Conservation (phyloP, 2,329 filamentous ascomycete species). For the Epichloe glyceriae region DNA sequence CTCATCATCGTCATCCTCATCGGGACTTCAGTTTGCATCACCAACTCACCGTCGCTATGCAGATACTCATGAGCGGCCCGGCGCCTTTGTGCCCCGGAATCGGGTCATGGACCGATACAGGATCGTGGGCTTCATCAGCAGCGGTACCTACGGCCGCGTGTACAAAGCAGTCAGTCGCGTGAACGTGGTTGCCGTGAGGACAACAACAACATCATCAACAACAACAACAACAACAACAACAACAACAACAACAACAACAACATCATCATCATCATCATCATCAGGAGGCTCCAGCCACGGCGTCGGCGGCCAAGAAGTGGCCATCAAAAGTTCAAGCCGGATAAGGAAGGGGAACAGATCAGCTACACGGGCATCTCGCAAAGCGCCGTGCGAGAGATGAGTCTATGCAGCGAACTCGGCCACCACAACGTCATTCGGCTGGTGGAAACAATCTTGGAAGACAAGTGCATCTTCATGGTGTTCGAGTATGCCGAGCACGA, state of each 20-base stretch:
- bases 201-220: not conserved
- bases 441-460: slow-evolving; percentile 91
- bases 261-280: too few species aligned
- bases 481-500: slow-evolving; percentile 99
- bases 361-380: slow-evolving; percentile 97
- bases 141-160: slow-evolving; percentile 92
- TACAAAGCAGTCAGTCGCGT: slow-evolving; percentile 77
- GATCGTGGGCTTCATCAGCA: slow-evolving; percentile 96
- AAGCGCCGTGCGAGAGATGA: slow-evolving; percentile 94
- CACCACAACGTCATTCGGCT: slow-evolving; percentile 84
- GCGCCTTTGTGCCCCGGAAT: slow-evolving; percentile 61
- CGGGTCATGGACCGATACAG: slow-evolving; percentile 88
- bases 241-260: not conserved
- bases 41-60: slow-evolving; percentile 23
- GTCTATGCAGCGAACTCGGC: slow-evolving; percentile 79
- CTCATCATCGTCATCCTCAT: slow-evolving; percentile 10
- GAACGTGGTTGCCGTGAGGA: slow-evolving; percentile 2
- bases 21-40: slow-evolving; percentile 7
- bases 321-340: slow-evolving; percentile 99
- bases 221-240: slow-evolving; percentile 1
- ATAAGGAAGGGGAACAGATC: slow-evolving; percentile 90
- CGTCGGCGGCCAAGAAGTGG: slow-evolving; percentile 61
- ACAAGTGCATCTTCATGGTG: slow-evolving; percentile 99
- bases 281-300: slow-evolving; percentile 21
- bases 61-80: slow-evolving; percentile 42